phyloP scores from a whole-genome alignment of 768 basidiomycete species.

The Tephrocybe sp. region DNA sequence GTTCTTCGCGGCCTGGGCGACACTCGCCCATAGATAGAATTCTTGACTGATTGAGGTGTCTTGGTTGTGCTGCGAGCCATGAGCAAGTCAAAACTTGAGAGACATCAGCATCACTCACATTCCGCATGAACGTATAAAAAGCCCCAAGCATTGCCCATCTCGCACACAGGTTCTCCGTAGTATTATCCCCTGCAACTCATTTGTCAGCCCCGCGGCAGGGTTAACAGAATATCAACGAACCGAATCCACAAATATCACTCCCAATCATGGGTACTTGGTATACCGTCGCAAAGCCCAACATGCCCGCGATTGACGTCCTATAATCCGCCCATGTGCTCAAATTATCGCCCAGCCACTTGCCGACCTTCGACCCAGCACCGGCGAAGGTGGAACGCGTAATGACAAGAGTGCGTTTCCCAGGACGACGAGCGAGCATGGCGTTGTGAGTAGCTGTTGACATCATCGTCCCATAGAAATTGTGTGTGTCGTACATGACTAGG shows the following conservation, averaged over 20 bases:
- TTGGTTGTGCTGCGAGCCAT: constrained; percentile 43
- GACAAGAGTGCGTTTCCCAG: constrained; percentile 56
- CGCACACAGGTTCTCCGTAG: constrained; percentile 67
- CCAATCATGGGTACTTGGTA: constrained; percentile 78
- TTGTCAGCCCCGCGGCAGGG: too few species aligned
- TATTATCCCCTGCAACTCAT: constrained; percentile 44
- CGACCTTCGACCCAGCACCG: constrained; percentile 63
- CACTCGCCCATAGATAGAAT: constrained; percentile 62
- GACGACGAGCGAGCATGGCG: constrained; percentile 62
- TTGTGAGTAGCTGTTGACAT: constrained; percentile 62
- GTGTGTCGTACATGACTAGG: constrained; percentile 56
- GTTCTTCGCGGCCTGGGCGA: constrained; percentile 56
- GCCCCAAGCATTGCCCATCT: constrained; percentile 78
- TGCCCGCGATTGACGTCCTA: constrained; percentile 55
- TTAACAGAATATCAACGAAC: constrained; percentile 28
- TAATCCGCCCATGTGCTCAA: constrained; percentile 59
- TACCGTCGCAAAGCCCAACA: constrained; percentile 62
- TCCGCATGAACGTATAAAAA: constrained; percentile 79
- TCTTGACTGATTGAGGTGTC: constrained; percentile 58
- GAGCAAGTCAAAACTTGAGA: background rate
- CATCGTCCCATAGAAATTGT: constrained; percentile 71
- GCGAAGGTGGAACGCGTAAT: constrained; percentile 76
- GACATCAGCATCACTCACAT: constrained; percentile 37
- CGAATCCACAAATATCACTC: constrained; percentile 69
- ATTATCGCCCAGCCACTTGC: constrained; percentile 76